phyloP scores from a whole-genome alignment of 2,329 filamentous ascomycete species.

The Beauveria varroae region DNA sequence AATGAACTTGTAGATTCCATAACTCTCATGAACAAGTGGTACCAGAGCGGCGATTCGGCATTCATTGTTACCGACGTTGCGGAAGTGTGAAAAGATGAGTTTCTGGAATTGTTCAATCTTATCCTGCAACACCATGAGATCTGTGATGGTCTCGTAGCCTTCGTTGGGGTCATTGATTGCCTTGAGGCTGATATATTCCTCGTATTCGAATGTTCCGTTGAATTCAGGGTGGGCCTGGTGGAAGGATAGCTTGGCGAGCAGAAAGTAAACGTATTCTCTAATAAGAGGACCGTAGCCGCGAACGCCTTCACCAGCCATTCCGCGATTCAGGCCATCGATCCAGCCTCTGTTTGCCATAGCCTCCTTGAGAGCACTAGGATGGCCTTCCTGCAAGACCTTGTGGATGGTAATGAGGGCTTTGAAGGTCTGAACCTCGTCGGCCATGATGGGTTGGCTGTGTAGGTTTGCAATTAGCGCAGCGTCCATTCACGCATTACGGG shows the following conservation, averaged over 20 bases:
- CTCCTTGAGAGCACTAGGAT: constrained; percentile 79
- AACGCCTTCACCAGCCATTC: constrained; percentile 73
- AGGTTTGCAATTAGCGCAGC: neutral
- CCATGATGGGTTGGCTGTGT: constrained; percentile 83
- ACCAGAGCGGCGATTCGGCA: constrained; percentile 92
- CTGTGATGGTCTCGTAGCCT: constrained; percentile 92
- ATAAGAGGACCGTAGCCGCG: constrained; percentile 90
- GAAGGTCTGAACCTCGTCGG: constrained; percentile 98
- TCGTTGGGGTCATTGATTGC: constrained; percentile 98
- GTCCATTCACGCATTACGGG: neutral
- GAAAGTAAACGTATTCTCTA: constrained; percentile 91
- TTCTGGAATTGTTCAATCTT: constrained; percentile 99
- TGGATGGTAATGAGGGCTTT: constrained; percentile 96
- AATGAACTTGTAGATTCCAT: constrained; percentile 99
- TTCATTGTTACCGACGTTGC: constrained; percentile 86
- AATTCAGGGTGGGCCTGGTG: constrained; percentile 96
- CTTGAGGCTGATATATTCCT: constrained; percentile 97
- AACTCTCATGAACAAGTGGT: constrained; percentile 91
- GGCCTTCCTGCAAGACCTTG: constrained; percentile 95
- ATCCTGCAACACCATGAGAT: constrained; percentile 93
- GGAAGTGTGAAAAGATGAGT: constrained; percentile 94
- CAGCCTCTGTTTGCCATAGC: constrained; percentile 82
- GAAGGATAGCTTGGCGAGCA: constrained; percentile 92
- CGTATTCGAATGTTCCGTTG: constrained; percentile 97
- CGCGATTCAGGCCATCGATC: constrained; percentile 87